Conservation (phyloP, 768 basidiomycete genomes). For the Tricholoma sp. region DNA sequence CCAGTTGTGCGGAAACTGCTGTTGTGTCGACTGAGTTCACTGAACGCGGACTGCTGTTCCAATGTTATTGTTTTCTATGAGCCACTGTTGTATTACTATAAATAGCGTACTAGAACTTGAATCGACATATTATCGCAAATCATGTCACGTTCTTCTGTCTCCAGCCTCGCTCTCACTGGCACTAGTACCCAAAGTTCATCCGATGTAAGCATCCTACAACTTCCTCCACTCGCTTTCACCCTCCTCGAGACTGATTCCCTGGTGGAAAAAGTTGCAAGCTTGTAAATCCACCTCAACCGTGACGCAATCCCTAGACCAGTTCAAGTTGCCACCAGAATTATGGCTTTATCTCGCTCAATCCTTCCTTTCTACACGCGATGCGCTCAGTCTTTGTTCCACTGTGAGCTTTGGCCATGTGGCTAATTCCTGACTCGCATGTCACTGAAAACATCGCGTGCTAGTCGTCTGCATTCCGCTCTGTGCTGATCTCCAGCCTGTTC, state of each 20-base stretch:
- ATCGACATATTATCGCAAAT: not conserved
- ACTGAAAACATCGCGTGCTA: not conserved
- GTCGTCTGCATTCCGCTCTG: constrained; percentile 5
- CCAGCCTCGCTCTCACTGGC: not conserved
- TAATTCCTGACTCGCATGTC: not conserved
- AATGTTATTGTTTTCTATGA: not conserved
- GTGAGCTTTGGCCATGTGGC: constrained; percentile 1
- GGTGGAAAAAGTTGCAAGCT: not conserved
- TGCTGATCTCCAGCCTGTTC: constrained; percentile 11
- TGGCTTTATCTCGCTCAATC: constrained; percentile 9
- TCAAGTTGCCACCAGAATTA: constrained; percentile 12
- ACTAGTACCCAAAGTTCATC: no score
- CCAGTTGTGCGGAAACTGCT: no score
- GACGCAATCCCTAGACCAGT: not conserved
- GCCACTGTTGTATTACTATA: not conserved
- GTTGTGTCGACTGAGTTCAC: no score
- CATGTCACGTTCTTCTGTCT: not conserved
- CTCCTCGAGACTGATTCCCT: not conserved
- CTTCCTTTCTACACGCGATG: constrained; percentile 8
- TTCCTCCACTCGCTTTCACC: not conserved
- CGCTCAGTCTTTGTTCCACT: constrained; percentile 10
- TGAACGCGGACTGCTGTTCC: no score
- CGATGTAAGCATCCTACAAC: not conserved
- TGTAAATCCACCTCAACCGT: no score
- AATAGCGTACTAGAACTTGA: not conserved